A percentile compares a stretch with the other conserved stretches of the same genome.
These are phyloP conservation scores for Candida jianshihensis DNA, from an alignment of 805 yeast species.

Conservation along the genomic window DNA sequence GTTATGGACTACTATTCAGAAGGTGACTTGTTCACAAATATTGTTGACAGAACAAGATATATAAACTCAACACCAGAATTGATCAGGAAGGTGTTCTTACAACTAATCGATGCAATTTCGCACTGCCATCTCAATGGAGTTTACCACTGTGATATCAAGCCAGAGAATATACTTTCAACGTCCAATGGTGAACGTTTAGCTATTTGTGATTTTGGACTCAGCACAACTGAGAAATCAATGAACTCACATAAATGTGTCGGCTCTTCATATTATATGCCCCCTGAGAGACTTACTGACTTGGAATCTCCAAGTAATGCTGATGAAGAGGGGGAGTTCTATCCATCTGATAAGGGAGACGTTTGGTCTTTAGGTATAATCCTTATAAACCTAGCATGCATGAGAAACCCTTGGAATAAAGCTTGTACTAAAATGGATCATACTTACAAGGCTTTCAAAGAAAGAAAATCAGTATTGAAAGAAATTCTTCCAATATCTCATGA, in stretches of 20 bases:
- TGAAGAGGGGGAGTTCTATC: slow-evolving; percentile 33
- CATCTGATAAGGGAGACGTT: slow-evolving; percentile 73
- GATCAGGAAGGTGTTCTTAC: slow-evolving; percentile 57
- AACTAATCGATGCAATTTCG: slow-evolving; percentile 74
- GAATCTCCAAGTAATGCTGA: slow-evolving; percentile 17
- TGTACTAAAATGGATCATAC: slow-evolving; percentile 50
- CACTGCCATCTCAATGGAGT: slow-evolving; percentile 80
- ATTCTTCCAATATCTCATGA: slow-evolving; percentile 71
- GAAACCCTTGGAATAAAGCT: slow-evolving; percentile 91
- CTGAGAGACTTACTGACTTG: slow-evolving; percentile 55
- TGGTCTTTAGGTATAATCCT: slow-evolving; percentile 84
- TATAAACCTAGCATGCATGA: slow-evolving; percentile 70
- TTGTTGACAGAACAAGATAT: slow-evolving; percentile 68
- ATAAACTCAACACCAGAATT: slow-evolving; percentile 36
- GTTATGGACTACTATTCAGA: slow-evolving; percentile 82
- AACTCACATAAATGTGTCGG: slow-evolving; percentile 78
- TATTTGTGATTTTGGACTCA: slow-evolving; percentile 87
- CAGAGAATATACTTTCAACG: slow-evolving; percentile 80
- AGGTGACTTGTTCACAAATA: slow-evolving; percentile 82
- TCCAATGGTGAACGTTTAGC: slow-evolving; percentile 47
- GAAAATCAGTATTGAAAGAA: slow-evolving; percentile 46
- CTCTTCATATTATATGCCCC: slow-evolving; percentile 88
- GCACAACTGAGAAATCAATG: slow-evolving; percentile 51
- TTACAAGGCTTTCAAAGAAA: slow-evolving; percentile 54
- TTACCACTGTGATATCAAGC: slow-evolving; percentile 92